Evolutionary conservation across 495 filamentous ascomycete species (phyloP).

Genomic region (Podospora pseudopauciseta): DNA sequence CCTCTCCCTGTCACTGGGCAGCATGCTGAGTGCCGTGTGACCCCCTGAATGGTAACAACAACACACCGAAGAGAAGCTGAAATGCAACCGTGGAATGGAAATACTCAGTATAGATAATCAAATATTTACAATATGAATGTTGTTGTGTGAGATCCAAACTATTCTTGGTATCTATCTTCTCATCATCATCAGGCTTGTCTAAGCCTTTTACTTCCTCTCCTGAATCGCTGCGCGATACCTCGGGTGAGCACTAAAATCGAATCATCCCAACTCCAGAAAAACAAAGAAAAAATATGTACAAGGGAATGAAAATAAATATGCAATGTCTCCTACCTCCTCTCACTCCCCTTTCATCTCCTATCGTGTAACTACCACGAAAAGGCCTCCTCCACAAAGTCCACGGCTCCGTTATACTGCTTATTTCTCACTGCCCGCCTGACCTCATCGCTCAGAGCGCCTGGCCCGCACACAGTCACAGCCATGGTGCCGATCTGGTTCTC

Average conservation of each 20-base stretch:
- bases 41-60: background rate
- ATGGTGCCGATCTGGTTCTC: constrained; percentile 73
- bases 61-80: background rate
- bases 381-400: constrained; percentile 93
- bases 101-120: too few species aligned
- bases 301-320: background rate
- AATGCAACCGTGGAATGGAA: too few species aligned
- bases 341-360: background rate
- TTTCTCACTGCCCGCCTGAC: constrained; percentile 69
- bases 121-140: background rate
- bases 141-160: background rate
- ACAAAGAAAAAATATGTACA: constrained; percentile 14
- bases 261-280: constrained; percentile 6
- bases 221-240: background rate
- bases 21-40: background rate
- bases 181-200: background rate
- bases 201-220: background rate
- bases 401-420: constrained; percentile 58
- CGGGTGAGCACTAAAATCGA: background rate
- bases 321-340: background rate
- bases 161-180: background rate
- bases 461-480: constrained; percentile 84
- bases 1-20: background rate
- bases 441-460: constrained; percentile 83
- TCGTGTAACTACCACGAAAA: constrained; percentile 68